Evolutionary conservation across 2,329 filamentous ascomycete genomes (phyloP).

Genomic region (Ceratocystis diversiconidia): DNA sequence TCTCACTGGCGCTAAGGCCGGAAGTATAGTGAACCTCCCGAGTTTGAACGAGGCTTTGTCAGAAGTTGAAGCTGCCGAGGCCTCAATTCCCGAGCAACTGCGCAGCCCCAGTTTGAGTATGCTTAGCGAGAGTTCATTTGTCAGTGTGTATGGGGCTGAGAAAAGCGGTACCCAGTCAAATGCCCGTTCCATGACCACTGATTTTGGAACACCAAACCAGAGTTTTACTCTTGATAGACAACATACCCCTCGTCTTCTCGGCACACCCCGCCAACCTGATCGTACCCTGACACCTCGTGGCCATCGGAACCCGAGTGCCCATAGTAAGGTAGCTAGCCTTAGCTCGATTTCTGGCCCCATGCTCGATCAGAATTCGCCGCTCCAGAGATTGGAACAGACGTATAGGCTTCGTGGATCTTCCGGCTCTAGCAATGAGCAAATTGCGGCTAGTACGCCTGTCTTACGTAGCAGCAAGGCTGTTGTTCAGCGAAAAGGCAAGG

Average conservation of each 20-base stretch:
- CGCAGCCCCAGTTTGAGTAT: conserved; percentile 49
- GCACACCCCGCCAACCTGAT: background rate
- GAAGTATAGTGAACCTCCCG: conserved; percentile 37
- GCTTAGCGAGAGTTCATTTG: conserved; percentile 52
- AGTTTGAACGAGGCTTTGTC: conserved; percentile 20
- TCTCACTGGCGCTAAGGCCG: conserved; percentile 29
- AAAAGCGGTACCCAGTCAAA: conserved; percentile 8
- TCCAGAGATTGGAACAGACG: conserved; percentile 34
- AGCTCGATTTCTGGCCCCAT: conserved; percentile 31
- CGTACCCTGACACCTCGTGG: conserved; percentile 13
- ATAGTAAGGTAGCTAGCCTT: conserved; percentile 19
- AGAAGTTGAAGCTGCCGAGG: conserved; percentile 14
- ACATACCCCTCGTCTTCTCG: conserved; percentile 10
- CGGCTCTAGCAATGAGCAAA: conserved; percentile 22
- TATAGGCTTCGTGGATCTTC: conserved; percentile 20
- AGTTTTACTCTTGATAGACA: background rate
- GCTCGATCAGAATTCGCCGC: conserved; percentile 33
- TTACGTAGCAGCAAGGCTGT: conserved; percentile 25
- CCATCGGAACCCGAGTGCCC: conserved; percentile 2
- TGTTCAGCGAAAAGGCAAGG: conserved; percentile 17
- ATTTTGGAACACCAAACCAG: background rate
- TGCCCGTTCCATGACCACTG: background rate
- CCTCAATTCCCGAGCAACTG: conserved; percentile 24
- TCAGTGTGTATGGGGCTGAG: conserved; percentile 43
- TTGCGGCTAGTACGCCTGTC: conserved; percentile 19